Base-by-base conservation (phyloP, 1,284 basidiomycete species). In the Fomitopsis schrenkii region DNA sequence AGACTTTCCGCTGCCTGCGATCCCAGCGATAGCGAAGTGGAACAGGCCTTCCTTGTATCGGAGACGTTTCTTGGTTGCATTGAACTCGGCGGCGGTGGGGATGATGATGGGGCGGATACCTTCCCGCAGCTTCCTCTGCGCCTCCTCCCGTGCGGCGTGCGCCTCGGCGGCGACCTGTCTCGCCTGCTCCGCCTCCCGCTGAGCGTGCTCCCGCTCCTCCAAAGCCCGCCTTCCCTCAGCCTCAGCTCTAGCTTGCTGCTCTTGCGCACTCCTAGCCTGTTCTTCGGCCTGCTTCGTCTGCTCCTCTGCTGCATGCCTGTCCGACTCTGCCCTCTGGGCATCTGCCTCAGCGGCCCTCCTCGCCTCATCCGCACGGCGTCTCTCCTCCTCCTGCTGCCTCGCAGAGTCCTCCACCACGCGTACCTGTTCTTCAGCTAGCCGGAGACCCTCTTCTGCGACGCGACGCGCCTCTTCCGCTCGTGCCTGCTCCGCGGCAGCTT, bases 21-120 rank as follows among this genome's bases (percentile, higher is more conserved):
- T 35, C 15, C 57, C 57, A n/a, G 45, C 57, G 57, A 58, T 28
- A 5, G 57, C 57, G 57, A 58, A 48, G 45, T 58, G 57, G 33
- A 48, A 48, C 5, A 38, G 19, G n/a, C 44, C 44, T 19, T 58
- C 44, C 35, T 46, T 9, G 26, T 48, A 58, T 22, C 26, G 30
- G 15, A 48, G 57, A 30, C 33, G 44, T 19, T 22, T 38, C 45
- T 50, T 58, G 1, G 44, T 48, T 5, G 19, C 42, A 10, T 10
- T n/a, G 22, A 26, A 46, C 35, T 58, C 42, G 28, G 30, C 57
- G 15, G 9, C 1, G 12, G 55, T 57, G 10, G 55, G 55, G 15
- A 30, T 30, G 41, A 57, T 10, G 41, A 45, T 33, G n/a, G 38
- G 56, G n/a, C 35, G 41, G 28, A 46, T 42, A 17, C 42, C 56